Base-by-base conservation (phyloP, 1,284 basidiomycete genomes). In the Fistulinella cinereoalba region DNA sequence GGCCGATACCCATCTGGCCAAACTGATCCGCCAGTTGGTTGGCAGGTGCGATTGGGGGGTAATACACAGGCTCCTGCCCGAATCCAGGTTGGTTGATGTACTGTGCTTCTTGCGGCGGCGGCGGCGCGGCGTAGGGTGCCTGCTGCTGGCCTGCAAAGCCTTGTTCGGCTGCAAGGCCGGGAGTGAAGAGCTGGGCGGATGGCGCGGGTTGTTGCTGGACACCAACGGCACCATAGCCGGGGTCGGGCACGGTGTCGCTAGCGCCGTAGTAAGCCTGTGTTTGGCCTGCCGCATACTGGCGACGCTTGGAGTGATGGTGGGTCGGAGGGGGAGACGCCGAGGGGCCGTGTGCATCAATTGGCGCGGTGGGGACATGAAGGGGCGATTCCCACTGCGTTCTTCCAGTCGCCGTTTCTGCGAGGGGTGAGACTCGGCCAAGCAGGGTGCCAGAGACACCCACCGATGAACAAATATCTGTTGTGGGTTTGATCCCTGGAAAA, bases 201-300 rank as follows among this genome's bases (percentile, higher is more conserved):
- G 74, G 69, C 29, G 50, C 41, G 32, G 71, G 72, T 54, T 73
- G 71, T 47, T 71, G 70, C 43, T 66, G 66, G 23, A 62, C 60
- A 28, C 61, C 67, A 13, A 67, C 59, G 37, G 69, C 54, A 31
- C 63, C 48, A 47, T 71, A 68, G 42, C 64, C 33, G 37, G 76
- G 69, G 29, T 79, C 76, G 23, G 66, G 60, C 40, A 70, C 54
- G 11, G 61, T 59, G 28, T 77, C 75, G 2, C 68, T 64, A 18
- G 71, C 64, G 27, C 86, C 85, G 55, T 89, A 89, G 67, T 94
- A 94, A 3, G 81, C 86, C 61, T 93, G 88, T 3, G 89, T 91
- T 68, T 94, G 89, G 11, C 88, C 90, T 6, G 88, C 82, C 40
- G 93, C 92, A 68, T 96, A 96, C 67, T 94, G 91, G 42, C 92